phyloP scores from a whole-genome alignment of 2,329 filamentous ascomycete species.

The Calonectria naviculata region DNA sequence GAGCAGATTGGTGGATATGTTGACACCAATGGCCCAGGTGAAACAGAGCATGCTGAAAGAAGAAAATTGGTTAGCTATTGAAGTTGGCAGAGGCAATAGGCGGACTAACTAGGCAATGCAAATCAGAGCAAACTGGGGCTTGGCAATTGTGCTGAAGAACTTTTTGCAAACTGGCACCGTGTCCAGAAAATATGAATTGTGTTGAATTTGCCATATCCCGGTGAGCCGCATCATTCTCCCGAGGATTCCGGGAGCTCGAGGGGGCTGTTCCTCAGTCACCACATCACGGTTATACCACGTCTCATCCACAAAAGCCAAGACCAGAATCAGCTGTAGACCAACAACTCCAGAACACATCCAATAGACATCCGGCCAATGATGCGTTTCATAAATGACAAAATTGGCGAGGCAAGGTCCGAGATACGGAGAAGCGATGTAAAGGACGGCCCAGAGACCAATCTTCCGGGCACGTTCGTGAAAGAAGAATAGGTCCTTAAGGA shows the following conservation, averaged over 20 bases:
- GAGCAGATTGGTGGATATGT: conserved; percentile 64
- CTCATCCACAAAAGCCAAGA: conserved; percentile 1
- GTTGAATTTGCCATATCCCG: conserved; percentile 1
- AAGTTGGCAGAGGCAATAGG: background rate
- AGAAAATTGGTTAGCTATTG: background rate
- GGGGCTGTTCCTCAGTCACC: background rate
- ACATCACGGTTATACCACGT: conserved; percentile 7
- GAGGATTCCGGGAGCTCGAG: background rate
- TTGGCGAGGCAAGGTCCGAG: conserved; percentile 53
- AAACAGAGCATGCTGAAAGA: conserved; percentile 47
- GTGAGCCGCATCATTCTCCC: background rate
- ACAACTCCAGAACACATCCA: conserved; percentile 5
- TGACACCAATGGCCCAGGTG: conserved; percentile 64
- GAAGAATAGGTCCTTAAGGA: conserved; percentile 69
- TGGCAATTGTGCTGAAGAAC: background rate
- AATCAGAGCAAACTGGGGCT: background rate
- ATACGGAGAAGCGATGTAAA: conserved; percentile 54
- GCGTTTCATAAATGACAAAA: conserved; percentile 3
- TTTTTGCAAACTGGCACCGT: background rate
- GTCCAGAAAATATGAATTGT: conserved; percentile 26
- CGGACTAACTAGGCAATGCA: background rate
- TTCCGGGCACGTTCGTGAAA: conserved; percentile 66
- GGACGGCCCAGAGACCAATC: conserved; percentile 58
- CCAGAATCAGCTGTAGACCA: background rate
- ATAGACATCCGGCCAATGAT: conserved; percentile 1